Base-by-base conservation (phyloP, 106 monocot genomes). In the Dendrobium nobile region DNA sequence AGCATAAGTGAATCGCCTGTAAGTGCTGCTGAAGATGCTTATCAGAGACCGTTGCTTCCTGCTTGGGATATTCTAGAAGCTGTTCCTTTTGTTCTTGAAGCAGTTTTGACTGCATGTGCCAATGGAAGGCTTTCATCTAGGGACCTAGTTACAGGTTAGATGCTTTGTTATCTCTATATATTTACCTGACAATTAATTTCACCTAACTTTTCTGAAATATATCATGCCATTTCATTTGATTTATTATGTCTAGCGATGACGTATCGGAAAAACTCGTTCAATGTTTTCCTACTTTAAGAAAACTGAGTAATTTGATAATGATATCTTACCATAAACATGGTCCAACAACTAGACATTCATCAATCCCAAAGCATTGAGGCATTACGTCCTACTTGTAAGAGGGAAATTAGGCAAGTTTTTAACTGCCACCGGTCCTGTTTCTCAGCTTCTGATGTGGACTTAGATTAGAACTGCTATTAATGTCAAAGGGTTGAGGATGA, bases 21-120 rank as follows among this genome's bases (percentile, higher is more conserved):
- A 13, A 51, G 51, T 13, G 13, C 51, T 51, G 51, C 51, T 24
- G 93, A 93, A 72, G 91, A 90, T 83, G 73, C 83, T 85, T 77
- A 61, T 40, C 86, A 85, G 75, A 86, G 79, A 44, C 92, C 88
- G 3, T 73, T 40, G 22, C 67, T 91, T 84, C 87, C 96, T 80
- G 96, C 93, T 72, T 97, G 96, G 96, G 94, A 97, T 80, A 47
- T 97, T 80, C 80, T 97, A 68, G 92, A 90, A 90, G 88, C 96
- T 72, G 51, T 94, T 85, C 96, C 96, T 17, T 92, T 92, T 90
- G 94, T 97, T 82, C 90, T 97, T 80, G 93, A 97, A 82, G 90
- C 93, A 78, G 22, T 94, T 84, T 78, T 97, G 72, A 85, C 87
- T 79, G 93, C 96, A 64, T 97, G 96, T 79, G 90, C 92, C 7